Evolutionary conservation across 805 yeast genomes (phyloP).

Genomic region (Sungouiozyma intestinalis): DNA sequence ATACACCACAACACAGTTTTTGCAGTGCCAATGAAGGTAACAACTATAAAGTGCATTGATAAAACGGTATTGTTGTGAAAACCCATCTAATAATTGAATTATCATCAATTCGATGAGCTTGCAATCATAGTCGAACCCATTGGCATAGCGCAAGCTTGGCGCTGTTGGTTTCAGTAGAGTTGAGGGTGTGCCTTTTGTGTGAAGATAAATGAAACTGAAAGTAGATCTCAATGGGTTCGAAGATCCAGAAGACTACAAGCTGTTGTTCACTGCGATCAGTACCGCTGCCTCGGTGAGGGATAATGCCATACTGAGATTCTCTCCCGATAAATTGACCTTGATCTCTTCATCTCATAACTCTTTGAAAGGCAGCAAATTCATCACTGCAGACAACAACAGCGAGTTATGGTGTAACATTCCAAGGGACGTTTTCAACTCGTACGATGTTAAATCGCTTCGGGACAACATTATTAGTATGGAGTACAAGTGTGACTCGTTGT

Average conservation of each 20-base stretch:
- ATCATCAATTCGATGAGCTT: too few relatives aligned
- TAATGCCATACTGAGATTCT: slow-evolving; percentile 26
- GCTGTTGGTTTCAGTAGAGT: too few relatives aligned
- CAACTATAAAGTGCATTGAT: too few relatives aligned
- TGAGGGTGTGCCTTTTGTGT: too few relatives aligned
- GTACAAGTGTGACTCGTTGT: slow-evolving; percentile 23
- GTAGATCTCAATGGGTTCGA: slow-evolving; percentile 20
- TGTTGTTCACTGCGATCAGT: slow-evolving; percentile 22
- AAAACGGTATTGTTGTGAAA: too few relatives aligned
- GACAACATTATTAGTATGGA: slow-evolving; percentile 25
- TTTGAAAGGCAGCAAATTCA: slow-evolving; percentile 6
- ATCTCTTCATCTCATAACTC: slow-evolving; percentile 24
- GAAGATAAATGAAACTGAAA: slow-evolving; percentile 20
- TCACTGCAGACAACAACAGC: slow-evolving; percentile 21
- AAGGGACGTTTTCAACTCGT: slow-evolving; percentile 20
- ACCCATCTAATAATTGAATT: too few relatives aligned
- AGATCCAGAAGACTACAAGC: slow-evolving; percentile 24
- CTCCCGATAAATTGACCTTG: slow-evolving; percentile 21
- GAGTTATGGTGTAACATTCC: slow-evolving; percentile 29
- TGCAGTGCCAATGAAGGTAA: too few relatives aligned
- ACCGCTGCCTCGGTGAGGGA: slow-evolving; percentile 25
- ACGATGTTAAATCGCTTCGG: slow-evolving; percentile 20
- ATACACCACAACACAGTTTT: too few relatives aligned
- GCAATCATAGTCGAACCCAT: too few relatives aligned
- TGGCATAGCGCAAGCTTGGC: too few relatives aligned